These are phyloP conservation scores for Colletotrichum lentis DNA, from an alignment of 2,329 filamentous ascomycete genomes.

Conservation along the genomic window DNA sequence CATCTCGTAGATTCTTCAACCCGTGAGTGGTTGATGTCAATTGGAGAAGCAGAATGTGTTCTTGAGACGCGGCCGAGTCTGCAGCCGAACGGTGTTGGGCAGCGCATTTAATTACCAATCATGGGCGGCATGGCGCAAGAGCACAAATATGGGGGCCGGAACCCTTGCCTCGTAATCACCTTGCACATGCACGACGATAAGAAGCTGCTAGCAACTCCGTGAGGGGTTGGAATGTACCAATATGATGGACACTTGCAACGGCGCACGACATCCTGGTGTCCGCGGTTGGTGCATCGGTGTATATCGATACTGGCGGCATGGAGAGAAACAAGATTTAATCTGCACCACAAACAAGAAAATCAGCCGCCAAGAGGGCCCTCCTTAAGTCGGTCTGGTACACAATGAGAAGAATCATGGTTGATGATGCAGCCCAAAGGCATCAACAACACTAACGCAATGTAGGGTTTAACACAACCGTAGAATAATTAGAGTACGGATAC, in stretches of 20 bases:
- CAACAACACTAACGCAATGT: no score
- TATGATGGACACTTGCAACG: not conserved
- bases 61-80: not conserved
- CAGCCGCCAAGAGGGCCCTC: no score
- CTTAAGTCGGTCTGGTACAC: no score
- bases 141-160: not conserved
- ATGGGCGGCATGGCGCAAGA: constrained; percentile 4
- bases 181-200: constrained; percentile 2
- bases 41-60: not conserved
- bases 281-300: not conserved
- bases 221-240: constrained; percentile 9
- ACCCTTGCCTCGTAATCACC: not conserved
- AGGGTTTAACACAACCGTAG: no score
- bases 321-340: no score
- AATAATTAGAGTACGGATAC: no score
- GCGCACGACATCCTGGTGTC: not conserved
- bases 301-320: not conserved
- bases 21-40: no score
- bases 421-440: no score
- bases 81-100: not conserved
- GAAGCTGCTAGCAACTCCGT: not conserved
- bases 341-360: no score
- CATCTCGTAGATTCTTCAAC: not conserved
- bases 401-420: no score
- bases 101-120: constrained; percentile 3